These are phyloP conservation scores for Salix brachista DNA, from an alignment of 345 rosid genomes.

Conservation along the genomic window DNA sequence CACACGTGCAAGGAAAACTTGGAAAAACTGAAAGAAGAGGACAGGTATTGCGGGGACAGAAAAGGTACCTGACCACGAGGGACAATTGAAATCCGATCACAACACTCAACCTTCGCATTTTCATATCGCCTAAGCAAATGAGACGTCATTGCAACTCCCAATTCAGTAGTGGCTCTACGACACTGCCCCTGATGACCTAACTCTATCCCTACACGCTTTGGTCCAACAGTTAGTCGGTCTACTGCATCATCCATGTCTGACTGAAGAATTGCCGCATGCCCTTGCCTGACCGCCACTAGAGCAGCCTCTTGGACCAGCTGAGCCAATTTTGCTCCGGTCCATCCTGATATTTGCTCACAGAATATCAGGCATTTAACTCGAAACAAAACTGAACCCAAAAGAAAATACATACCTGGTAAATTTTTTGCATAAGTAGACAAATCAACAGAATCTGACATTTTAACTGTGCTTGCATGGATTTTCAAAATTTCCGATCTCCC, in stretches of 20 bases:
- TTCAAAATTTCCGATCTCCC: conserved; percentile 77
- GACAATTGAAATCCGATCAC: conserved; percentile 80
- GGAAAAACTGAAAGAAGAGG: not conserved
- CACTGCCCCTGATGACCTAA: conserved; percentile 82
- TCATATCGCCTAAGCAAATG: conserved; percentile 75
- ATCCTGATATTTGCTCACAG: conserved; percentile 47
- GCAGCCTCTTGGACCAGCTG: conserved; percentile 95
- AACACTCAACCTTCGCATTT: conserved; percentile 70
- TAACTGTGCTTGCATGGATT: conserved; percentile 88
- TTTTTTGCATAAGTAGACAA: conserved; percentile 73
- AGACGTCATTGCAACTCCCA: conserved; percentile 86
- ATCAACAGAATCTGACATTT: conserved; percentile 89
- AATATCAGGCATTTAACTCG: conserved; percentile 16
- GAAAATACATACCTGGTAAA: conserved; percentile 63
- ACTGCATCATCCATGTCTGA: conserved; percentile 90
- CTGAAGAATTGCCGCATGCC: conserved; percentile 61
- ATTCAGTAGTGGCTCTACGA: conserved; percentile 87
- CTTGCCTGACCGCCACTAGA: conserved; percentile 86
- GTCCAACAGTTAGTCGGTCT: conserved; percentile 94
- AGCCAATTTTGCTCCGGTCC: conserved; percentile 89
- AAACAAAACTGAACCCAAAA: conserved; percentile 14
- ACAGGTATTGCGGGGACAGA: conserved; percentile 23
- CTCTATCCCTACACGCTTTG: conserved; percentile 70
- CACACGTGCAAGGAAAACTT: not conserved
- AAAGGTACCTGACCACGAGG: conserved; percentile 83